Conservation (phyloP, 2,329 filamentous ascomycete genomes). For the Fusarium poae region DNA sequence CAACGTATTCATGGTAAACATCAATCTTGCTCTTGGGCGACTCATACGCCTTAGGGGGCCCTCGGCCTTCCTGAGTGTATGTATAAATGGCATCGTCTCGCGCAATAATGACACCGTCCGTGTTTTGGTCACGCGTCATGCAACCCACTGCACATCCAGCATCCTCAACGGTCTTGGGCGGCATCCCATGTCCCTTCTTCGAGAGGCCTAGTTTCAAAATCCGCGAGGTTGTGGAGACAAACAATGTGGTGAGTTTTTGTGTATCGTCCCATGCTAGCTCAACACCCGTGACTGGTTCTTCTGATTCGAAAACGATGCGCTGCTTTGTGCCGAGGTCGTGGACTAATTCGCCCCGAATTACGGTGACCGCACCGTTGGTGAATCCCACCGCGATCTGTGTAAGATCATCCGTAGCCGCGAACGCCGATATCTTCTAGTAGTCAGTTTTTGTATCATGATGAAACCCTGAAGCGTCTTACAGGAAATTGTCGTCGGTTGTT, state of each 20-base stretch:
- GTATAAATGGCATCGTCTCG: conserved; percentile 96
- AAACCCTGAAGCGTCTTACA: conserved; percentile 59
- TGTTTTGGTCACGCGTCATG: conserved; percentile 86
- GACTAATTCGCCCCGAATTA: conserved; percentile 93
- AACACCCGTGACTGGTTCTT: conserved; percentile 94
- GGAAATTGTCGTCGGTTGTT: conserved; percentile 95
- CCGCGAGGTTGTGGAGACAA: conserved; percentile 89
- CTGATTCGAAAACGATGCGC: conserved; percentile 93
- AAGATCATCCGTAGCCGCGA: conserved; percentile 87
- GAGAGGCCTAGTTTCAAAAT: conserved; percentile 90
- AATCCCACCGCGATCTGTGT: conserved; percentile 96
- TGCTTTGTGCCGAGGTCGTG: conserved; percentile 96
- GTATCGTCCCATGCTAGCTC: conserved; percentile 72
- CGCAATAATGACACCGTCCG: conserved; percentile 89
- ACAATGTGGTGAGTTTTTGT: conserved; percentile 77
- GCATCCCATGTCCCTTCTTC: conserved; percentile 88
- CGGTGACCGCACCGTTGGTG: conserved; percentile 92
- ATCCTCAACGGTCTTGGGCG: conserved; percentile 89
- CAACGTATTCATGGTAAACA: conserved; percentile 87
- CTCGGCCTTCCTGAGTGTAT: conserved; percentile 86
- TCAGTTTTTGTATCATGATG: conserved; percentile 4
- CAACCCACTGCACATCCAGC: conserved; percentile 92
- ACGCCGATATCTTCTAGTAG: conserved; percentile 78
- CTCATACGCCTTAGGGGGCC: conserved; percentile 91
- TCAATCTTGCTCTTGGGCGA: conserved; percentile 86